Evolutionary conservation across 73 alveolate species (phyloP), one percentile per base, ranked within the genome.

Genomic region (Tetrahymena borealis): DNA sequence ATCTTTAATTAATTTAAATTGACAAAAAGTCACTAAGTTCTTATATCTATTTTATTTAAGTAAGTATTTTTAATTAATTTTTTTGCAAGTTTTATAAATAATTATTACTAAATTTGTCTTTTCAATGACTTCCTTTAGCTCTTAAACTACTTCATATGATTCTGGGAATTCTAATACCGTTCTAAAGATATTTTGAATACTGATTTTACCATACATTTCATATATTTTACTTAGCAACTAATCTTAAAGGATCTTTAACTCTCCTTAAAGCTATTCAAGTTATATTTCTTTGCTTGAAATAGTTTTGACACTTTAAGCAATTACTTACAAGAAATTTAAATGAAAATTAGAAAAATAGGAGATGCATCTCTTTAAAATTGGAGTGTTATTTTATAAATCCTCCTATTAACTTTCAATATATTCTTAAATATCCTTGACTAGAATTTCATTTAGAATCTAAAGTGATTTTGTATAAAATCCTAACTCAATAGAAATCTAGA

Each of bases 1-100:
- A 41, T 85, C 95, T 79, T 35, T 93, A 79, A 20, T 41, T 93
- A 79, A 93, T 93, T 33, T 79, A 8, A 37, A 40, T 31, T 79
- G 78, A 40, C 33, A 93, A 85, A 39, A 40, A 85, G 20, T 40
- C 41, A 31, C 91, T 90, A 60, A 93, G 31, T n/a, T 93, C 92
- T 12, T 4, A 60, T 60, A 60, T 60, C 85, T 60, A 60, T 3
- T 60, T 60, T 41, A 24, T 13, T 6, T 24, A 60, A 60, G 7
- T 60, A 60, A 0, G 3, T 12, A 15, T 20, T 60, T 60, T 60
- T 0, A 60, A n/a, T 60, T 60, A 24, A 13, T 24, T 0, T 18
- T 4, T 3, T 18, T 24, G 28, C 1, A 24, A 1, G 1, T 43
- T 13, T 13, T 43, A 10, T 9, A 6, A 9, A 6, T 43, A 1